Conservation (phyloP, 2,329 filamentous ascomycete genomes). For the Colletotrichum musicola region DNA sequence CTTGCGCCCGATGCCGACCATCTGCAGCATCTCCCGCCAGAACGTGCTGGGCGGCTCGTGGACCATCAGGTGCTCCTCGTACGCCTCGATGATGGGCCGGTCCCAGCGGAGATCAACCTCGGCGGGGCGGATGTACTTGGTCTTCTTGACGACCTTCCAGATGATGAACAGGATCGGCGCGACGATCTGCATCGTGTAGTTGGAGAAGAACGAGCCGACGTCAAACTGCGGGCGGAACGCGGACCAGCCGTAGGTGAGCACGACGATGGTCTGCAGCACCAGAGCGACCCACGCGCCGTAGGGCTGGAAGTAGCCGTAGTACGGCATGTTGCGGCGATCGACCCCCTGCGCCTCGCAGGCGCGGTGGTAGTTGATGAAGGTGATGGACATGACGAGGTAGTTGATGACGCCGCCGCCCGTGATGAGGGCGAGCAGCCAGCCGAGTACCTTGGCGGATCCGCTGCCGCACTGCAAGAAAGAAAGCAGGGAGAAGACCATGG, state of each 20-base stretch:
- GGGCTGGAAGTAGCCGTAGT: conserved; percentile 76
- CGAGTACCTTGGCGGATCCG: conserved; percentile 74
- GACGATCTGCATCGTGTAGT: conserved; percentile 72
- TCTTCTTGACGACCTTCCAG: conserved; percentile 74
- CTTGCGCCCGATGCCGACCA: conserved; percentile 55
- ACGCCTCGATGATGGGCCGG: conserved; percentile 68
- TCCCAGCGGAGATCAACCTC: conserved; percentile 72
- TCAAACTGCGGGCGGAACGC: conserved; percentile 71
- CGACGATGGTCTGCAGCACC: conserved; percentile 68
- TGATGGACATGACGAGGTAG: conserved; percentile 51
- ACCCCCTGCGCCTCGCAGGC: conserved; percentile 70
- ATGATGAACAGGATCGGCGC: conserved; percentile 67
- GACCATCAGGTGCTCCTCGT: conserved; percentile 55
- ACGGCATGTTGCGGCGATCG: conserved; percentile 68
- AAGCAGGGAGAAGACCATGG: conserved; percentile 27
- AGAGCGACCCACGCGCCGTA: conserved; percentile 70
- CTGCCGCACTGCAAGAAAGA: conserved; percentile 37
- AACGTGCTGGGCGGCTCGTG: conserved; percentile 61
- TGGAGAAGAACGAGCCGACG: conserved; percentile 72
- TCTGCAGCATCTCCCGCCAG: conserved; percentile 66
- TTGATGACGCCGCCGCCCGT: conserved; percentile 58
- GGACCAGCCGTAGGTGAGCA: conserved; percentile 74
- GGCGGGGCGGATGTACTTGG: conserved; percentile 64
- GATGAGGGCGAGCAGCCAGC: conserved; percentile 75
- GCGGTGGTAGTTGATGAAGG: conserved; percentile 74